Evolutionary conservation across 225 moss, liverwort and hornwort species (phyloP).

Genomic region (Bryoerythrophyllum caledonicum): DNA sequence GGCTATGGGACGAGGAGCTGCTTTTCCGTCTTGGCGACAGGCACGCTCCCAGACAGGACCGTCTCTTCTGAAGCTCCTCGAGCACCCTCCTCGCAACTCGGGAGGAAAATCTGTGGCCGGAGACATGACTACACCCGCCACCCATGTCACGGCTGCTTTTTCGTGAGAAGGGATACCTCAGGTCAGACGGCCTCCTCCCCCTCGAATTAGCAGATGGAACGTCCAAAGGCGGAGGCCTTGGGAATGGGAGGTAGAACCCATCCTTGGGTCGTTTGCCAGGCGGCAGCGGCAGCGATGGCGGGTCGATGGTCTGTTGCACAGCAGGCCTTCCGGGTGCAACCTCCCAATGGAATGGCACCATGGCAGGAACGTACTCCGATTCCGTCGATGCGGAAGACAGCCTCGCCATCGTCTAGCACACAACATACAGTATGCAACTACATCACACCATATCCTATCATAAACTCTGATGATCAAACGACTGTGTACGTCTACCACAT

Average conservation of each 20-base stretch:
- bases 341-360: slow-evolving; percentile 51
- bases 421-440: no score
- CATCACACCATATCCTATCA: neutral
- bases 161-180: neutral
- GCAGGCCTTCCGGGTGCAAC: slow-evolving; percentile 35
- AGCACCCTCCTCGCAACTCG: slow-evolving; percentile 21
- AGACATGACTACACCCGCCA: slow-evolving; percentile 11
- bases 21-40: neutral
- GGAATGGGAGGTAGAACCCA: slow-evolving; percentile 32
- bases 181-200: slow-evolving; percentile 4
- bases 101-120: slow-evolving; percentile 24
- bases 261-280: slow-evolving; percentile 46
- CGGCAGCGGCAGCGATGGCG: slow-evolving; percentile 28
- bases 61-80: slow-evolving; percentile 20
- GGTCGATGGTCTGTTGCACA: neutral
- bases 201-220: neutral
- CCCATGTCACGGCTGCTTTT: neutral
- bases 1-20: neutral
- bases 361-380: slow-evolving; percentile 27
- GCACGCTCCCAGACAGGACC: slow-evolving; percentile 23
- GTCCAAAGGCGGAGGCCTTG: neutral
- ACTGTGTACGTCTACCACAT: neutral
- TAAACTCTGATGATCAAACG: neutral
- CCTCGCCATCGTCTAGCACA: slow-evolving; percentile 16
- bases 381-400: slow-evolving; percentile 40